Percentiles rank a stretch among this genome's conserved stretches.
These are phyloP conservation scores for Cadophora sp. DNA, from an alignment of 2,329 filamentous ascomycete genomes.

Conservation along the genomic window DNA sequence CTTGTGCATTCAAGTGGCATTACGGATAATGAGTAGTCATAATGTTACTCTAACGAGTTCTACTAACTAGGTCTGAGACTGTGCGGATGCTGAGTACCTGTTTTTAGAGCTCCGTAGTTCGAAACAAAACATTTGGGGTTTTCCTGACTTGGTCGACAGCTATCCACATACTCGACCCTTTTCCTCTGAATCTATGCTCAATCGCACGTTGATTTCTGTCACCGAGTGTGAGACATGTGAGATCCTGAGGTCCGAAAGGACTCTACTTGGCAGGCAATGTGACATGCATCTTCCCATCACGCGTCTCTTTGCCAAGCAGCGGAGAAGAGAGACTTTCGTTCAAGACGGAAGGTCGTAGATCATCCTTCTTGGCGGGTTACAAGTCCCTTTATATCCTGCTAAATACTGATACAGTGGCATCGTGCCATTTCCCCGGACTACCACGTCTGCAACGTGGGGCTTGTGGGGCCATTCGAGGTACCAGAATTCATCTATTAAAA, in stretches of 20 bases:
- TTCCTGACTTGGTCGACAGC: no score
- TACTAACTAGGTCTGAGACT: no score
- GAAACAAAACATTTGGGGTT: no score
- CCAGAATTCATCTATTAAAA: background rate
- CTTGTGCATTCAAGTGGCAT: no score
- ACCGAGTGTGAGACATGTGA: background rate
- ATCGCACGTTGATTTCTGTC: background rate
- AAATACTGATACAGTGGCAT: background rate
- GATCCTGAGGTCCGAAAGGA: background rate
- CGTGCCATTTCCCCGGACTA: background rate
- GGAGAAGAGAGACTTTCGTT: background rate
- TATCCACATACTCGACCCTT: no score
- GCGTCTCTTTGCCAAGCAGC: conserved; percentile 5
- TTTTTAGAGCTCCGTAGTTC: no score
- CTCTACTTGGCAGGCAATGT: background rate
- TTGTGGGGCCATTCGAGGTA: background rate
- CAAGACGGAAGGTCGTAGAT: background rate
- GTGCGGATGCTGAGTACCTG: no score
- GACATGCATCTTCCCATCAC: background rate
- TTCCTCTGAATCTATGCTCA: no score
- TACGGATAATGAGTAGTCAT: no score
- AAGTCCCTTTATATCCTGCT: conserved; percentile 5
- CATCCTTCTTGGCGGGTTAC: conserved; percentile 3
- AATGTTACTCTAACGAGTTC: no score
- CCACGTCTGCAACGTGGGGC: background rate